Conservation (phyloP, 2,329 filamentous ascomycete species). For the Orbilia quercus region DNA sequence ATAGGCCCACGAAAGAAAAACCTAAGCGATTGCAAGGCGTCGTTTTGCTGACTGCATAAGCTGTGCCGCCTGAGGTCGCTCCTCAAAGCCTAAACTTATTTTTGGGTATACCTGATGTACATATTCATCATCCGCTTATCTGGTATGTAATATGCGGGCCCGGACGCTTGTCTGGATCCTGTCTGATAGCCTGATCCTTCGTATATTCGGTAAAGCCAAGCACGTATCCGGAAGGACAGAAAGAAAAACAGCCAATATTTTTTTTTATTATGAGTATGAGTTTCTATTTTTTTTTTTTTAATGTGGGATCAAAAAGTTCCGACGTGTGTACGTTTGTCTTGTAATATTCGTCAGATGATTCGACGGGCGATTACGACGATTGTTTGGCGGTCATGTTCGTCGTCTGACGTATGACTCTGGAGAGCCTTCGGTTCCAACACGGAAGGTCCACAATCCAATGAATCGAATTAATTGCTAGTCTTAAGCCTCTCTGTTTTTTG, state of each 20-base stretch:
- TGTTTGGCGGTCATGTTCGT: constrained; percentile 10
- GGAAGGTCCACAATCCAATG: no score
- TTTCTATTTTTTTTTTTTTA: background rate
- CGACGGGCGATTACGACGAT: constrained; percentile 28
- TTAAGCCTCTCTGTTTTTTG: no score
- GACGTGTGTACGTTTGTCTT: no score
- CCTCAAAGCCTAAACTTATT: constrained; percentile 1
- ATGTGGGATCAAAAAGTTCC: no score
- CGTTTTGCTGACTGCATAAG: constrained; percentile 49
- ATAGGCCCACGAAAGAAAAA: background rate
- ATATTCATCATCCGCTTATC: constrained; percentile 39
- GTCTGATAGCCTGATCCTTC: constrained; percentile 55
- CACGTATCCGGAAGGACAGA: constrained; percentile 22
- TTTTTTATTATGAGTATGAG: background rate
- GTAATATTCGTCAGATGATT: constrained; percentile 40
- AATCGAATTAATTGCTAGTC: no score
- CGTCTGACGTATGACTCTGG: constrained; percentile 52
- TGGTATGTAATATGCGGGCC: background rate
- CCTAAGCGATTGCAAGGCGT: no score
- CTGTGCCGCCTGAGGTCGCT: constrained; percentile 18
- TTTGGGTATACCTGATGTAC: background rate
- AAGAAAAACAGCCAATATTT: constrained; percentile 14
- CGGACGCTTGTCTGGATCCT: constrained; percentile 33
- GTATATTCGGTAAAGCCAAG: constrained; percentile 6
- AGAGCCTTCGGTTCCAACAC: constrained; percentile 19